Conservation (phyloP, 1,284 basidiomycete species). For the Ganoderma lingzhi region DNA sequence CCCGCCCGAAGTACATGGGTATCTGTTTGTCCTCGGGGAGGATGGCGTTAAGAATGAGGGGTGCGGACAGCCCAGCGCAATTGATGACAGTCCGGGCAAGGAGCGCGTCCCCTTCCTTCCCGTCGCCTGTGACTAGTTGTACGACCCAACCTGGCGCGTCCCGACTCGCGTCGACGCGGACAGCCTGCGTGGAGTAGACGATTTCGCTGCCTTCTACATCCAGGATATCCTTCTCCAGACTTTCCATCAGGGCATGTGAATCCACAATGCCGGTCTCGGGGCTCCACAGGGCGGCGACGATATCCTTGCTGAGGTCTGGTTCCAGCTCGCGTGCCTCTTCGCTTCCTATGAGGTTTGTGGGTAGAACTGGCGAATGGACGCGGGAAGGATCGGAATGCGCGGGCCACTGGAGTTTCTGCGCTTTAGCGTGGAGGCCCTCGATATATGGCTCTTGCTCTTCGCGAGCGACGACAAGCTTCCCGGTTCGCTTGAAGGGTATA, state of each 20-base stretch:
- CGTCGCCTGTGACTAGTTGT: slow-evolving; percentile 63
- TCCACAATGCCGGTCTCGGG: slow-evolving; percentile 94
- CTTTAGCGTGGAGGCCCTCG: slow-evolving; percentile 72
- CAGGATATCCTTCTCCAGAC: slow-evolving; percentile 80
- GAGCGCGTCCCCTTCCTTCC: slow-evolving; percentile 71
- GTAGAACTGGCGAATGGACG: slow-evolving; percentile 52
- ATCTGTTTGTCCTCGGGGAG: slow-evolving; percentile 63
- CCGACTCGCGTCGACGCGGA: slow-evolving; percentile 65
- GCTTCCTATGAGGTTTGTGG: slow-evolving; percentile 75
- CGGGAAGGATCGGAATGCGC: slow-evolving; percentile 42
- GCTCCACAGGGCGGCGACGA: slow-evolving; percentile 81
- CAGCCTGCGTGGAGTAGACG: slow-evolving; percentile 85
- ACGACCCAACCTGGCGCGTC: slow-evolving; percentile 71
- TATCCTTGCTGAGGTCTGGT: slow-evolving; percentile 79
- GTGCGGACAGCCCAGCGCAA: slow-evolving; percentile 84
- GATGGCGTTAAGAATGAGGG: slow-evolving; percentile 76
- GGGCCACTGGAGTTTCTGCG: slow-evolving; percentile 61
- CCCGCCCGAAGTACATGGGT: slow-evolving; percentile 80
- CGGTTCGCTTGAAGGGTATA: slow-evolving; percentile 79
- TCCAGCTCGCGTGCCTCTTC: slow-evolving; percentile 82
- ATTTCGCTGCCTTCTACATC: slow-evolving; percentile 79
- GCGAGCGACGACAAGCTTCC: slow-evolving; percentile 89
- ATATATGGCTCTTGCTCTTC: slow-evolving; percentile 76
- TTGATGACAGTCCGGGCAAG: slow-evolving; percentile 90
- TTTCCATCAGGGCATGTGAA: slow-evolving; percentile 84